Base-by-base conservation (phyloP, 1,284 basidiomycete species). In the Malassezia sympodialis region DNA sequence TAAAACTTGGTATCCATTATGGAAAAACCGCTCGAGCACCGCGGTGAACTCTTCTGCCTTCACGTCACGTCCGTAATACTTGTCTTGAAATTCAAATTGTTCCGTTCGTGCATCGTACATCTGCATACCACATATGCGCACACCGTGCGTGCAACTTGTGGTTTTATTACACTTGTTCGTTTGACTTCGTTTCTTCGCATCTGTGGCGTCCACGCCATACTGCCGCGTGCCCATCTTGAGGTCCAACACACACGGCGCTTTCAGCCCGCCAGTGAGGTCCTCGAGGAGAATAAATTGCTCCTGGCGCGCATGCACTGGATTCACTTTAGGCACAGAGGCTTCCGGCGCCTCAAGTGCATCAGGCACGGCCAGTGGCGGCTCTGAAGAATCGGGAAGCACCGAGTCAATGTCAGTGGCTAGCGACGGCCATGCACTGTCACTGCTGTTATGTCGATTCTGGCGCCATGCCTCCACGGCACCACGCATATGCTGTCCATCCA, bases 261-360 rank as follows among this genome's bases (percentile, higher is more conserved):
- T 91, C 65, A 96, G 77, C n/a, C 87, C 80, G 19, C 94, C 94
- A 1, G 93, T 99, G 41, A 99, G 79, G 72, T 99, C 94, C 76
- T 99, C 93, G 88, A 99, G 93, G 60, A 98, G 81, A 65, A 99
- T 90, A 76, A 98, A 99, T 72, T 96, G 86, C 75, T 96, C 90
- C 76, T 94, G 90, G 15, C 91, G 83, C 14, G 35, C 50, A 11
- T 8, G 21, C 1, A 21, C 17, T 3, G 48, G 14, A 8, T 24
- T 24, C 17, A 21, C 11, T 23, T 14, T 24, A 11, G 19, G 23
- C 34, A 17, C 12, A 24, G 40, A 4, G 12, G 19, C 26, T n/a
- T 12, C 1, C 24, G 41, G 24, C 14, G 7, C 24, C 41, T 26
- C 41, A n/a, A 15, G n/a, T 7, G 42, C 19, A 8, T 21, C 19